These are phyloP conservation scores for Parasitella parasitica DNA, from an alignment of 371 early-diverging fungal species.

Conservation along the genomic window DNA sequence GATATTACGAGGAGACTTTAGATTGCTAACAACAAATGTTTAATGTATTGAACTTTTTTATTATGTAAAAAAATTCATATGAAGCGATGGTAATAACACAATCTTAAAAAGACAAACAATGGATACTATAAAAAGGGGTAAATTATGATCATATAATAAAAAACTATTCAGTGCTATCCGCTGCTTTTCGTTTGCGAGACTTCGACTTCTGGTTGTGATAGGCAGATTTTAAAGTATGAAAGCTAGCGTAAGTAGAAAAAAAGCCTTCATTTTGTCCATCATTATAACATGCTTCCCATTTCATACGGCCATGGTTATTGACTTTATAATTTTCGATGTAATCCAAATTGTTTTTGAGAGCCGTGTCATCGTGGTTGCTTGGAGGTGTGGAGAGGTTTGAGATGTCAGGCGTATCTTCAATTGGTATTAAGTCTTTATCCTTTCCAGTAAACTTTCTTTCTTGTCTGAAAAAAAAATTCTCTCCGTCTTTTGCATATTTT, in stretches of 20 bases:
- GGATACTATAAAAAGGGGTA: not conserved
- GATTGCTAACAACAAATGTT: conserved; percentile 1
- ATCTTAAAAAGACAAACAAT: not conserved
- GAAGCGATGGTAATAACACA: not conserved
- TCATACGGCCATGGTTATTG: conserved; percentile 2
- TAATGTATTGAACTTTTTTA: not conserved
- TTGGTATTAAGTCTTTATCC: conserved; percentile 5
- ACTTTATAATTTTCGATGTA: conserved; percentile 4
- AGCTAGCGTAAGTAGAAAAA: not conserved
- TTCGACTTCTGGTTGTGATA: not conserved
- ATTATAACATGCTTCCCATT: conserved; percentile 3
- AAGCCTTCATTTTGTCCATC: conserved; percentile 1
- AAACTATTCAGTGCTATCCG: not conserved
- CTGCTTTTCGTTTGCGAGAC: not conserved
- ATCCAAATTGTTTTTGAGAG: conserved; percentile 2
- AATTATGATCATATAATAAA: not conserved
- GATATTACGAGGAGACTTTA: not conserved
- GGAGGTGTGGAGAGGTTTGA: not conserved
- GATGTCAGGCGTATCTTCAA: conserved; percentile 4
- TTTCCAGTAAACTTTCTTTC: conserved; percentile 6
- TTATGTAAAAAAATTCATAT: not conserved
- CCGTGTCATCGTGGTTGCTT: not conserved
- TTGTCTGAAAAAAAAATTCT: conserved; percentile 4
- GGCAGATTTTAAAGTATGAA: not conserved
- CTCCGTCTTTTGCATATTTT: conserved; percentile 6